Conservation (phyloP, 1,284 basidiomycete genomes). For the Puccinia sorghi region DNA sequence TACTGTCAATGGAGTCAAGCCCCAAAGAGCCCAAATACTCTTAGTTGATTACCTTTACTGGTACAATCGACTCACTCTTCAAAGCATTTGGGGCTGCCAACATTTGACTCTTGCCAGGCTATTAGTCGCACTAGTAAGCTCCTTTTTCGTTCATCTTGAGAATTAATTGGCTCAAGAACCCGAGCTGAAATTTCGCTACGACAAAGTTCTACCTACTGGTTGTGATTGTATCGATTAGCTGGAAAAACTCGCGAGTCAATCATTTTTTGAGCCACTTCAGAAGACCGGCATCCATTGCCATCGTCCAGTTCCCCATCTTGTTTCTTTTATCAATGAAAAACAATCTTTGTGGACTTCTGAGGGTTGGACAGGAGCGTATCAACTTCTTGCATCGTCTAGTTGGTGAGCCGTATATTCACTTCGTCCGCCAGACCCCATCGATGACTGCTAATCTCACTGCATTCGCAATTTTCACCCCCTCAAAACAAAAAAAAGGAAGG, state of each 20-base stretch:
- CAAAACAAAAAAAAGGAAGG: neutral
- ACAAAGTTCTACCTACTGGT: neutral
- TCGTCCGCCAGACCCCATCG: neutral
- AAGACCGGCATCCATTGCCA: constrained; percentile 35
- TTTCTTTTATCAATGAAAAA: constrained; percentile 48
- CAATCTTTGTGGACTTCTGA: constrained; percentile 33
- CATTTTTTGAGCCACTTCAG: constrained; percentile 28
- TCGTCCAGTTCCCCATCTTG: constrained; percentile 33
- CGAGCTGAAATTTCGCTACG: neutral
- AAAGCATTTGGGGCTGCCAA: constrained; percentile 8
- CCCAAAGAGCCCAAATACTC: neutral
- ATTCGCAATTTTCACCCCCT: neutral
- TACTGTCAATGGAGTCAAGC: neutral
- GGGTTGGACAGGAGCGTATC: constrained; percentile 28
- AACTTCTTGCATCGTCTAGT: constrained; percentile 44
- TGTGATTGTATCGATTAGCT: neutral
- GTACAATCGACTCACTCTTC: constrained; percentile 31
- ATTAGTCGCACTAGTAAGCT: constrained; percentile 19
- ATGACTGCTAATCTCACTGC: neutral
- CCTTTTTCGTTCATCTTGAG: neutral
- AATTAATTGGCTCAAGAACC: neutral
- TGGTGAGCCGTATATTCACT: constrained; percentile 18
- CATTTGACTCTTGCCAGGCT: constrained; percentile 28
- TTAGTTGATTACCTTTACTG: constrained; percentile 19
- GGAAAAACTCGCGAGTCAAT: constrained; percentile 1